Base-by-base conservation (phyloP, 1,284 basidiomycete genomes). In the Ustilago vetiveriae region DNA sequence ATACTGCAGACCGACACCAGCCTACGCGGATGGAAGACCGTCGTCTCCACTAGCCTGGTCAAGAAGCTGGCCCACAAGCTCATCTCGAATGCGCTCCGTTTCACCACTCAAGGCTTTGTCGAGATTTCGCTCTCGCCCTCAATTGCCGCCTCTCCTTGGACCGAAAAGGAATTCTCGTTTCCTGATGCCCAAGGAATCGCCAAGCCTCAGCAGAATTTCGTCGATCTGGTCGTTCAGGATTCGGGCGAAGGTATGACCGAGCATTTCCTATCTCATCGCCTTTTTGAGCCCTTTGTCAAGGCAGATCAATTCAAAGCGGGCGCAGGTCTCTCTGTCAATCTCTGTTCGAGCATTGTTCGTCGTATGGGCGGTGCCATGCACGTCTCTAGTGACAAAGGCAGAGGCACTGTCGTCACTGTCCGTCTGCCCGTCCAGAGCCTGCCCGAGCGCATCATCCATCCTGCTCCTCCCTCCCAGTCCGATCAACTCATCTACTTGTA, bases 241-340 rank as follows among this genome's bases (percentile, higher is more conserved):
- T 60, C 68, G 3, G 74, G 74, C 17, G 60, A 68, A 32, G 74
- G 74, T 27, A 76, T 76, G 74, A 64, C 63, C 19, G 57, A 69
- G 26, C 64, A 72, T 16, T 76, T 76, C 29, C 41, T 76, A 29
- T 63, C 59, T 0, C 60, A 72, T 17, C 40, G 44, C 6, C 52
- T 74, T 5, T 72, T 76, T 30, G 56, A 66, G 37, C 74, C 74
- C 5, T 76, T 76, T 38, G 44, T 55, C 39, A 76, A 76, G 42
- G 72, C 67, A 5, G 54, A 74, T 52, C 50, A 50, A 24, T 69
- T 69, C 51, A 72, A 64, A 37, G 45, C 63, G 0, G 74, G 74
- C 7, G 64, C 63, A 2, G 74, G 74, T 11, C 63, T 76, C 7
- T 52, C 47, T 0, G 59, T 74, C 36, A 59, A 54, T 11, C 43